phyloP scores from a whole-genome alignment of 352 stramenopile species.

The Phytopythium ostracodes region DNA sequence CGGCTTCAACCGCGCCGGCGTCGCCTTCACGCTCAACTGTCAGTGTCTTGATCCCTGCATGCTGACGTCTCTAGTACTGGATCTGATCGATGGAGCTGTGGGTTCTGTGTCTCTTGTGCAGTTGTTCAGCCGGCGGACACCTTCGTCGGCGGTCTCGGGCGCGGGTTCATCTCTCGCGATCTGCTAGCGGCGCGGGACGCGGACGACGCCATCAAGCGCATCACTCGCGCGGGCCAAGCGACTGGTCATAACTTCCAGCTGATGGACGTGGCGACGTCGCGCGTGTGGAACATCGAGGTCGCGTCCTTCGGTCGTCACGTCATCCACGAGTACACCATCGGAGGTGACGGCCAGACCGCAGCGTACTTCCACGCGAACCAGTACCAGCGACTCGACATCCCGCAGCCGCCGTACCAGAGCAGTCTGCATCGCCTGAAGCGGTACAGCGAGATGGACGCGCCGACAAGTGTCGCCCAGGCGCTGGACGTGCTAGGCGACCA shows the following conservation, averaged over 20 bases:
- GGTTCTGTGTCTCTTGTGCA: slow-evolving; percentile 11
- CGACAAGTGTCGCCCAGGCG: slow-evolving; percentile 35
- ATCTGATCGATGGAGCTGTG: background rate
- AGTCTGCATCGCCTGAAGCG: slow-evolving; percentile 59
- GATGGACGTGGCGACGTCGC: slow-evolving; percentile 42
- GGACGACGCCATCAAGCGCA: slow-evolving; percentile 47
- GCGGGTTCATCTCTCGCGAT: slow-evolving; percentile 69
- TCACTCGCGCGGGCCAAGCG: slow-evolving; percentile 44
- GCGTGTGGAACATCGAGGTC: slow-evolving; percentile 69
- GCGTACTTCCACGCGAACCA: slow-evolving; percentile 75
- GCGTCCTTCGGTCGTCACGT: slow-evolving; percentile 53
- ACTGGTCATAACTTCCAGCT: slow-evolving; percentile 78
- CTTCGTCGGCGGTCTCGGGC: slow-evolving; percentile 50
- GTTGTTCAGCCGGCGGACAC: slow-evolving; percentile 64
- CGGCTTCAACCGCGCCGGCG: slow-evolving; percentile 59
- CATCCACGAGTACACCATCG: slow-evolving; percentile 33
- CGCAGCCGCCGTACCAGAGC: slow-evolving; percentile 60
- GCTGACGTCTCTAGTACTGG: no score
- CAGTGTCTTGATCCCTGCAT: slow-evolving; percentile 9
- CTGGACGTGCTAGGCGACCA: slow-evolving; percentile 66
- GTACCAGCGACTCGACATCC: slow-evolving; percentile 60
- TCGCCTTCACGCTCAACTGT: slow-evolving; percentile 83
- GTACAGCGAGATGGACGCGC: slow-evolving; percentile 45
- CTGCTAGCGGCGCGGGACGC: slow-evolving; percentile 37
- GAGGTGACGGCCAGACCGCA: slow-evolving; percentile 13